Percentiles rank a stretch among this genome's conserved stretches.
These are phyloP conservation scores for Brassica rapa DNA, from an alignment of 345 rosid species.

Conservation along the genomic window DNA sequence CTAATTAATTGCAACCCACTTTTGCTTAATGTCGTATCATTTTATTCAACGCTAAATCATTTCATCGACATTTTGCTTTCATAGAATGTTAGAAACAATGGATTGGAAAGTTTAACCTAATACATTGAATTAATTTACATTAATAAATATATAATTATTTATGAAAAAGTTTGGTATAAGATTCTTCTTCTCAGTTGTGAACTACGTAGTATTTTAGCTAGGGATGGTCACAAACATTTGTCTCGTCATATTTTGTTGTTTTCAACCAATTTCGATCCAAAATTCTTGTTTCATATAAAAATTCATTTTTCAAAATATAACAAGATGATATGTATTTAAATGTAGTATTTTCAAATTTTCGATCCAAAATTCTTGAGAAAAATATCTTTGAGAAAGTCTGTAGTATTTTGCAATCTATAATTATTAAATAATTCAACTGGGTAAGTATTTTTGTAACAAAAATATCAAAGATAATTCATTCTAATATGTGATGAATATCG, in stretches of 20 bases:
- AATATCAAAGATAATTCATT: not conserved
- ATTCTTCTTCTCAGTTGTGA: not conserved
- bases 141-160: not conserved
- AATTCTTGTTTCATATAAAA: not conserved
- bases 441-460: not conserved
- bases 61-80: conserved; percentile 12
- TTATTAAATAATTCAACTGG: not conserved
- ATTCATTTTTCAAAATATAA: not conserved
- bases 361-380: not conserved
- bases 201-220: not conserved
- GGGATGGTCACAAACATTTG: not conserved
- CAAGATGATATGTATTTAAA: not conserved
- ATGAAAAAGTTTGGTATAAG: conserved; percentile 8
- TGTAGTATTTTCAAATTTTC: too few relatives aligned
- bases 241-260: not conserved
- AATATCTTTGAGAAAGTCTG: not conserved
- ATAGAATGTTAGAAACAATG: conserved; percentile 3
- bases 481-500: not conserved
- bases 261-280: not conserved
- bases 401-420: not conserved
- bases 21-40: not conserved
- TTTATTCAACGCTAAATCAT: not conserved
- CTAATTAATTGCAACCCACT: not conserved
- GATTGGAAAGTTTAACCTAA: not conserved
- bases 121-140: not conserved